Percentiles rank a stretch among this genome's conserved stretches.
Evolutionary conservation across 148 eudicot genomes (phyloP).

Genomic region (Camellia sinensis): DNA sequence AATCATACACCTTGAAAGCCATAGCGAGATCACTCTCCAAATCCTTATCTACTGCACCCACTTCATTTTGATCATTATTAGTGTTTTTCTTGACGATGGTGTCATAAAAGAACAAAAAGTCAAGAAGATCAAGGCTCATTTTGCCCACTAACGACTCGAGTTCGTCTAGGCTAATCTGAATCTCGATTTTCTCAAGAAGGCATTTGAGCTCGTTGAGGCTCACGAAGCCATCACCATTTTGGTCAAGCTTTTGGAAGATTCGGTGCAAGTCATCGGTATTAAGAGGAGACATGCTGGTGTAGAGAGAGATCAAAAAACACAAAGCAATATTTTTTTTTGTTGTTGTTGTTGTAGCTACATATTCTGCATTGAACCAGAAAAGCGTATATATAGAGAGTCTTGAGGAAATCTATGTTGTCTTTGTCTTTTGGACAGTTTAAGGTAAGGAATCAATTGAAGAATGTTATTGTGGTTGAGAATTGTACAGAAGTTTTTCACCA

Average conservation of each 20-base stretch:
- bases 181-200: conserved; percentile 42
- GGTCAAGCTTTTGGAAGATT: conserved; percentile 47
- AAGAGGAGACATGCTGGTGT: conserved; percentile 27
- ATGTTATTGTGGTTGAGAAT: too few species aligned
- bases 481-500: too few species aligned
- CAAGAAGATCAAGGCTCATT: conserved; percentile 29
- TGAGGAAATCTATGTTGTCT: too few species aligned
- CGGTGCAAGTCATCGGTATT: conserved; percentile 26
- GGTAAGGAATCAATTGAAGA: too few species aligned
- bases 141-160: conserved; percentile 36
- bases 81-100: conserved; percentile 9
- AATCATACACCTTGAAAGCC: conserved; percentile 70
- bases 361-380: too few species aligned
- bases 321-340: too few species aligned
- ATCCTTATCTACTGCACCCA: conserved; percentile 5
- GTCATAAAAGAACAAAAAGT: conserved; percentile 41
- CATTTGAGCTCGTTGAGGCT: conserved; percentile 47
- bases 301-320: too few species aligned
- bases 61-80: neutral
- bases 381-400: too few species aligned
- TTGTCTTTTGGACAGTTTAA: too few species aligned
- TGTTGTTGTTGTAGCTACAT: too few species aligned
- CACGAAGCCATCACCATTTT: conserved; percentile 44
- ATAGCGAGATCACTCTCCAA: conserved; percentile 30
- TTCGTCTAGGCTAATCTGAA: conserved; percentile 27